Evolutionary conservation across 805 yeast species (phyloP).

Genomic region (Kazachstania bromeliacearum): DNA sequence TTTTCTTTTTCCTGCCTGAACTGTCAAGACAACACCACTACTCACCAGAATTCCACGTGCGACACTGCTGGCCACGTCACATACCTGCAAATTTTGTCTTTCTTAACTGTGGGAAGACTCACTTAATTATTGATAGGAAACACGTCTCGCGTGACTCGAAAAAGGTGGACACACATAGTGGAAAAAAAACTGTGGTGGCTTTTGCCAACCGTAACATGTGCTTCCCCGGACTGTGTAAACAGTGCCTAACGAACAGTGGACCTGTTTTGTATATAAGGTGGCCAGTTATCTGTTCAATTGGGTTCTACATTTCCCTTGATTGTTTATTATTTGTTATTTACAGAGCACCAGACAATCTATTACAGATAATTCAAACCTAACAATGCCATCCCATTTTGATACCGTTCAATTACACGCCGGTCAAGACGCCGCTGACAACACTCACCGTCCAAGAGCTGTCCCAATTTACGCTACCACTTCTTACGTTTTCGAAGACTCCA

Average conservation of each 20-base stretch:
- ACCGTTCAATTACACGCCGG: constrained; percentile 95
- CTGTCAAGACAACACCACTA: too few relatives aligned
- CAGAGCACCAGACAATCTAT: background rate
- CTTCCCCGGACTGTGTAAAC: too few relatives aligned
- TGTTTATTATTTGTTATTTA: background rate
- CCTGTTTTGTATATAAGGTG: background rate
- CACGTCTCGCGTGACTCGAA: too few relatives aligned
- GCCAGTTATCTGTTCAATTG: background rate
- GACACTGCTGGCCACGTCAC: too few relatives aligned
- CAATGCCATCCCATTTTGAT: constrained; percentile 63
- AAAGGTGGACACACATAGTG: too few relatives aligned
- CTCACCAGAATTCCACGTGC: too few relatives aligned
- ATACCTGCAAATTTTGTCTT: too few relatives aligned
- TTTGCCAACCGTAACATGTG: too few relatives aligned
- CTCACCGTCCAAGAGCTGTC: constrained; percentile 73
- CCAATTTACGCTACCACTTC: constrained; percentile 92
- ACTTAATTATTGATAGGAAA: too few relatives aligned
- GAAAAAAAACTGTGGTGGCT: too few relatives aligned
- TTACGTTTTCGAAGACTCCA: constrained; percentile 75
- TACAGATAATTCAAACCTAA: constrained; percentile 3
- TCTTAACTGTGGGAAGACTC: too few relatives aligned
- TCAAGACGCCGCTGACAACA: constrained; percentile 55
- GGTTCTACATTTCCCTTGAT: background rate
- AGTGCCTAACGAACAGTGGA: background rate
- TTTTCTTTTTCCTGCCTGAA: too few relatives aligned